Evolutionary conservation across 768 basidiomycete species (phyloP), one percentile per base, ranked within the genome.

Genomic region (Myochromella boudieri): DNA sequence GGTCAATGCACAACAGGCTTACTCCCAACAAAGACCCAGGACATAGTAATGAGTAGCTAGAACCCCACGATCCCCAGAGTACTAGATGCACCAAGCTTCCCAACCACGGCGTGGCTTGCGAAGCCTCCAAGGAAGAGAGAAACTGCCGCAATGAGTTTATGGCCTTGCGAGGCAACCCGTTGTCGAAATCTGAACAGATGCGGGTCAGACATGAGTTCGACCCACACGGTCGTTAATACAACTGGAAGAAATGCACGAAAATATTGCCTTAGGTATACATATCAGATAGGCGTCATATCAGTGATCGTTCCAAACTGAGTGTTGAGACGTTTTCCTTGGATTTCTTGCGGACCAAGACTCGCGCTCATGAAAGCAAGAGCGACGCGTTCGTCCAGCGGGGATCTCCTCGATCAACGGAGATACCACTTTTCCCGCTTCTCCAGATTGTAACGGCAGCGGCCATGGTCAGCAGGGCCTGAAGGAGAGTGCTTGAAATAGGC

Each of bases 161-260:
- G 51, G 22, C 48, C 51, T 27, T 42, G 46, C 27, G 51, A 29
- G 46, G 42, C 81, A 3, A 86, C 75, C 41, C 66, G 66, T 39
- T 76, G 68, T 32, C 74, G 72, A 37, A 78, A 45, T 18, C 72
- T 58, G 73, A 93, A 85, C 17, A 95, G 77, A 36, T 78, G 66
- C 0, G 91, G 90, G 62, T 91, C 89, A 42, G 84, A 83, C 76
- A 88, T 77, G 40, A 94, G 78, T 57, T 94, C 91, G 55, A 90
- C 89, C 90, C 90, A 94, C 47, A 91, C 78, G 14, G 87, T 89
- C 12, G 91, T 94, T 8, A 93, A 72, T 34, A 92, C 88, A 53
- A 91, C 87, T 82, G n/a, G n/a, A n/a, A n/a, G 61, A 34, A 33
- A 32, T 17, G 7, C 34, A 31, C 3, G 8, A 34, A 43, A 12